Percentiles rank a stretch among this genome's conserved stretches.
Evolutionary conservation across 208 protist species (phyloP).

Genomic region (Porcisia deanei): DNA sequence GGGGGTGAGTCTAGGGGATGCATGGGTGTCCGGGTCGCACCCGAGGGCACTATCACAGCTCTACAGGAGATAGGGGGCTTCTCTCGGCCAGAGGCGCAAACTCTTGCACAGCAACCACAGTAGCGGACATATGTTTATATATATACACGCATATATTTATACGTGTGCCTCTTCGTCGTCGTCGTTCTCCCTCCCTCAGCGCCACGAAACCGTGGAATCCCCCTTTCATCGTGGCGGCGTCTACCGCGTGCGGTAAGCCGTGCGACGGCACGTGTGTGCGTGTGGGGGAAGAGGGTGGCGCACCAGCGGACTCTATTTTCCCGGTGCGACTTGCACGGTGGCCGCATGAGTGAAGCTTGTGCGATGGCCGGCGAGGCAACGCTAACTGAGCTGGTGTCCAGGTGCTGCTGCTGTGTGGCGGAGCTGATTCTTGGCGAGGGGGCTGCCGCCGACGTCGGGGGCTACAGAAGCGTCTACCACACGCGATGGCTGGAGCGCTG

Average conservation of each 20-base stretch:
- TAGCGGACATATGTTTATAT: background rate
- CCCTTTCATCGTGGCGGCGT: background rate
- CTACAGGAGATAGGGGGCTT: background rate
- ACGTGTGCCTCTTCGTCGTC: background rate
- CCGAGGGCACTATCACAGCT: background rate
- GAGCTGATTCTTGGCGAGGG: slow-evolving; percentile 28
- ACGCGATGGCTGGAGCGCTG: background rate
- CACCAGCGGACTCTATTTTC: background rate
- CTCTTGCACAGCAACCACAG: background rate
- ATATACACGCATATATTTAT: background rate
- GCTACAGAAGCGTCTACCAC: slow-evolving; percentile 12
- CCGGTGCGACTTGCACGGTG: background rate
- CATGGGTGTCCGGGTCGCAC: background rate
- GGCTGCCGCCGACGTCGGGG: slow-evolving; percentile 20
- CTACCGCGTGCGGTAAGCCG: background rate
- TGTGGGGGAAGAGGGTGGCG: background rate
- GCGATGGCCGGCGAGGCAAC: background rate
- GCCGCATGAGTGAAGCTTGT: background rate
- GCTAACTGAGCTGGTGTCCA: slow-evolving; percentile 16
- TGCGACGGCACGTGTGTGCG: background rate
- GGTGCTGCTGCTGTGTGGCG: slow-evolving; percentile 21
- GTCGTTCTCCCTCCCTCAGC: background rate
- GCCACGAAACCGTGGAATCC: background rate
- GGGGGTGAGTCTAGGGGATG: background rate
- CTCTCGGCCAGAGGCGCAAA: background rate